These are phyloP conservation scores for Candida glucosophila DNA, from an alignment of 1,139 yeast species.

Conservation along the genomic window DNA sequence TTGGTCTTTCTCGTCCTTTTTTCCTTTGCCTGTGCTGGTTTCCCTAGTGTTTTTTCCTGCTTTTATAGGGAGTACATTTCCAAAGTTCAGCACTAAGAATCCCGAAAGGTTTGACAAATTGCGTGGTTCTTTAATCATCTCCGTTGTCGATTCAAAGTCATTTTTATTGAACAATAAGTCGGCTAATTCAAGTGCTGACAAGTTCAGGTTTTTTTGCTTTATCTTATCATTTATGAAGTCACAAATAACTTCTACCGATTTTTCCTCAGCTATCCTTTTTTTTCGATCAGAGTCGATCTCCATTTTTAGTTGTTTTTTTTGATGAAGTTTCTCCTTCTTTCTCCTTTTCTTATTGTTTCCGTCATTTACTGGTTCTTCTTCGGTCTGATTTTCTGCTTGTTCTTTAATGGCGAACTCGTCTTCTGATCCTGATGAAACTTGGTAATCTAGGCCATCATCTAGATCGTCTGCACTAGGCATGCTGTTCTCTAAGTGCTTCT, in stretches of 20 bases:
- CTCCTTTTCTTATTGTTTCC: conserved; percentile 18
- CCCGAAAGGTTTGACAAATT: conserved; percentile 36
- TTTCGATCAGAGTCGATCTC: conserved; percentile 49
- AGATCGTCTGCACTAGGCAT: too few relatives aligned
- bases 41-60: too few relatives aligned
- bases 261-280: conserved; percentile 36
- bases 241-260: conserved; percentile 45
- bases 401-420: too few relatives aligned
- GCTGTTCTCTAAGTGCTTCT: too few relatives aligned
- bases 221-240: conserved; percentile 51
- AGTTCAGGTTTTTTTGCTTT: conserved; percentile 42
- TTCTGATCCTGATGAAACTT: too few relatives aligned
- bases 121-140: conserved; percentile 33
- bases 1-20: conserved; percentile 8
- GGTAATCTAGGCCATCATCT: too few relatives aligned
- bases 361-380: too few relatives aligned
- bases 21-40: conserved; percentile 12
- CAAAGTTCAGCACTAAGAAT: conserved; percentile 36
- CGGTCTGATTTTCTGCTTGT: too few relatives aligned
- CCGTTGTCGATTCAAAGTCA: conserved; percentile 43
- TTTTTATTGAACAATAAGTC: conserved; percentile 46
- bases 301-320: conserved; percentile 51
- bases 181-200: conserved; percentile 54
- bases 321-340: conserved; percentile 27
- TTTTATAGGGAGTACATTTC: conserved; percentile 27